These are phyloP conservation scores for Ramularia endophylla DNA, from an alignment of 2,329 filamentous ascomycete species.

Conservation along the genomic window DNA sequence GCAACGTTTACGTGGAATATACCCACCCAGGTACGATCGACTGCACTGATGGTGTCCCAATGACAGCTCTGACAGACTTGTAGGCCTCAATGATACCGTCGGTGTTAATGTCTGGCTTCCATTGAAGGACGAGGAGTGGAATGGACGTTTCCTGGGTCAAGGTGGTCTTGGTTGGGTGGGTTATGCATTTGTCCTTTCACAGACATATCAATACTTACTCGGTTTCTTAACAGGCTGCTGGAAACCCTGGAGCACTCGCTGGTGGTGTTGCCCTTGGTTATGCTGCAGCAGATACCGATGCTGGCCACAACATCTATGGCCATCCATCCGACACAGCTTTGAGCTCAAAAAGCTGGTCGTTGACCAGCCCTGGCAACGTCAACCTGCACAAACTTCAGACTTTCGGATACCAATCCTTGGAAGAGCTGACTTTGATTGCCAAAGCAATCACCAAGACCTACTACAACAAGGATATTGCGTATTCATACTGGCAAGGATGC, in stretches of 20 bases:
- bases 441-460: constrained; percentile 25
- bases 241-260: constrained; percentile 11
- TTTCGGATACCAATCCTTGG: constrained; percentile 29
- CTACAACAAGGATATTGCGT: constrained; percentile 30
- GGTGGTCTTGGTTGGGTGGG: constrained; percentile 36
- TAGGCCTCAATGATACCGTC: constrained; percentile 27
- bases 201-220: neutral
- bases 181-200: neutral
- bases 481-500: constrained; percentile 37
- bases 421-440: constrained; percentile 33
- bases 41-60: constrained; percentile 5
- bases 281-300: constrained; percentile 24
- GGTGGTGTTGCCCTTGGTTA: constrained; percentile 20
- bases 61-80: constrained; percentile 16
- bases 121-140: constrained; percentile 22
- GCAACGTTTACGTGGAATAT: constrained; percentile 33
- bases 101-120: constrained; percentile 31
- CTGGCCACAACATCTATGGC: constrained; percentile 15
- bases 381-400: constrained; percentile 31
- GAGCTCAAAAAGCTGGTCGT: constrained; percentile 21
- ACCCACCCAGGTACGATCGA: constrained; percentile 33
- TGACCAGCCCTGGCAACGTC: constrained; percentile 28
- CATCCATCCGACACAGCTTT: constrained; percentile 10
- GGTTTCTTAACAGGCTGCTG: constrained; percentile 18
- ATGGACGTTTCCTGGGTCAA: constrained; percentile 32